Evolutionary conservation across 108 stramenopile species (phyloP).

Genomic region (Skeletonema menzelii): DNA sequence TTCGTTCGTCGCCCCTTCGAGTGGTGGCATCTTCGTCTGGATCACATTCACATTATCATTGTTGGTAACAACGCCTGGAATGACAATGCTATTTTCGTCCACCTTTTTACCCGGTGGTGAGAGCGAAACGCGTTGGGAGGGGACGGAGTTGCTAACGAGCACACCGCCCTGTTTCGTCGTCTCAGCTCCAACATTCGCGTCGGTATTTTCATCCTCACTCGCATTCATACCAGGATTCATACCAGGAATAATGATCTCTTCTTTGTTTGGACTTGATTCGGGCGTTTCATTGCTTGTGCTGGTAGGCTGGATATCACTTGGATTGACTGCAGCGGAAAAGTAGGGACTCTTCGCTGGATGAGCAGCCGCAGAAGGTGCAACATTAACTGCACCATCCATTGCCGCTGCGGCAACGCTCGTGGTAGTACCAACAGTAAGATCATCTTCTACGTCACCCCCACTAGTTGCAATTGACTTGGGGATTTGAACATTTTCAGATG

Average conservation of each 20-base stretch:
- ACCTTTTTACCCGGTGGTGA: neutral
- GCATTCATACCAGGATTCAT: neutral
- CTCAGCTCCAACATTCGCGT: neutral
- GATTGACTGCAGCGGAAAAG: neutral
- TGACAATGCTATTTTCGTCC: conserved; percentile 34
- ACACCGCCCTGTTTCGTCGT: neutral
- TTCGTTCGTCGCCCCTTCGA: neutral
- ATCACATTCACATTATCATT: neutral
- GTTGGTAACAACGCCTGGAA: conserved; percentile 21
- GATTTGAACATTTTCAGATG: neutral
- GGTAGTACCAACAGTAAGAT: conserved; percentile 15
- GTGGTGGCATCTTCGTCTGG: neutral
- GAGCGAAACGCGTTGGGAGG: neutral
- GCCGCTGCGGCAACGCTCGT: conserved; percentile 2
- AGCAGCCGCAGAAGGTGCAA: neutral
- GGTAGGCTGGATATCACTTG: neutral
- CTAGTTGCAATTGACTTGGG: conserved; percentile 12
- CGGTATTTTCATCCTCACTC: neutral
- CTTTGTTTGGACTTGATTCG: neutral
- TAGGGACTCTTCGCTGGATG: neutral
- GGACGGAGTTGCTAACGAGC: neutral
- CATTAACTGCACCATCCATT: neutral
- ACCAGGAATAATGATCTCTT: conserved; percentile 10
- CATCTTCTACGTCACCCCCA: conserved; percentile 17
- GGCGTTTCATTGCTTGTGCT: neutral